Evolutionary conservation across 371 early-diverging fungal genomes (phyloP), one percentile per base, ranked within the genome.

Genomic region (Mucor plumbeus): DNA sequence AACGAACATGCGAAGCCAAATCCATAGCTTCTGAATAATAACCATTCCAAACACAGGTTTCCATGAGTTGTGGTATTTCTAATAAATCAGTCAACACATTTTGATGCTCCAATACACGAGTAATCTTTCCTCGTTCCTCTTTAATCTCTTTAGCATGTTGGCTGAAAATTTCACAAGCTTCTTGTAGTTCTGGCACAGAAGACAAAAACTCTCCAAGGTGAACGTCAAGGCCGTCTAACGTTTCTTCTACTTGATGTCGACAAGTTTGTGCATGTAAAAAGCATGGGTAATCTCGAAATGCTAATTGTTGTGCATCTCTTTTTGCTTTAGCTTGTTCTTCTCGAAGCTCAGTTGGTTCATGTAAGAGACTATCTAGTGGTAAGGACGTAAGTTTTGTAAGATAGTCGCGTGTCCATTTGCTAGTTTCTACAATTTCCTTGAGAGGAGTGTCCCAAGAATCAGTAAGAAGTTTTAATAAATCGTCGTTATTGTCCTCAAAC

Each of bases 11-110:
- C 4, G 87, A 79, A n/a, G 90, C 86, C 33, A 95, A 72, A 64
- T 94, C 93, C 82, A 95, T 88, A 0, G 93, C 95, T 63, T 95
- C 95, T 38, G 91, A 89, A 63, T 93, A 94, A 60, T 92, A 90
- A 0, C 92, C 93, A 50, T 91, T 90, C 69, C 91, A 83, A 19
- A 94, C 90, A 73, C 93, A 91, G 0, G 91, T 92, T 62, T 95
- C 92, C 86, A 93, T 88, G 55, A 95, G 73, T 63, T 90, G 85
- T 6, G 95, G 95, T 38, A 94, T 92, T 63, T 92, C 93, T 8
- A 94, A 71, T 8, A 91, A 77, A 44, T 91, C 90, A 7, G 87
- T 75, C 67, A 91, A 64, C 14, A 85, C 85, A 34, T 82, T 77
- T 55, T 92, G 88, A 31, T 88, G 79, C 7, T 85, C 86, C 31